Percentiles rank a stretch among this genome's conserved stretches.
Conservation (phyloP, 371 early-diverging fungal genomes). For the Haplosporangium sp. region DNA sequence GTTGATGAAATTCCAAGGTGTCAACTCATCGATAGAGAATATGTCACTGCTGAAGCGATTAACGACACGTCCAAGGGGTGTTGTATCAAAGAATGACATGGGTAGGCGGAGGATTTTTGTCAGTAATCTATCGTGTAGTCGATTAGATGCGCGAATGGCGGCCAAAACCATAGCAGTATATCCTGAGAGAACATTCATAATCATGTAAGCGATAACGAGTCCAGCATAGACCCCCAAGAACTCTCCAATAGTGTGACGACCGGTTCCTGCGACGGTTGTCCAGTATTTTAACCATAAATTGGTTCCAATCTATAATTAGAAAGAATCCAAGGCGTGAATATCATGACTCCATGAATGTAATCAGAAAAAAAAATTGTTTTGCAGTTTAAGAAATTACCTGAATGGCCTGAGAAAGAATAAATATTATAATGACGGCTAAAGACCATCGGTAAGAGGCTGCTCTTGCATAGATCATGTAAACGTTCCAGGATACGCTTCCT, state of each 20-base stretch:
- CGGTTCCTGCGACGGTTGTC: conserved; percentile 49
- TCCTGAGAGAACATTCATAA: conserved; percentile 38
- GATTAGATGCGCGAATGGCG: conserved; percentile 44
- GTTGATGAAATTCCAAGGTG: conserved; percentile 41
- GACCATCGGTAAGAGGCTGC: conserved; percentile 61
- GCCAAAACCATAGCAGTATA: conserved; percentile 50
- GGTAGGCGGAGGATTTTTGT: conserved; percentile 65
- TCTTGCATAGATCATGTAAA: conserved; percentile 69
- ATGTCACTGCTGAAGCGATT: conserved; percentile 74
- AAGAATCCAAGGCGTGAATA: not conserved
- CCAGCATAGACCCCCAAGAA: conserved; percentile 51
- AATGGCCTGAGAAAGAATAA: conserved; percentile 27
- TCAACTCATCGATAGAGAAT: conserved; percentile 28
- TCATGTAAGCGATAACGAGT: conserved; percentile 27
- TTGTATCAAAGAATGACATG: conserved; percentile 62
- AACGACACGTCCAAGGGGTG: conserved; percentile 76
- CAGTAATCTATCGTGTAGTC: conserved; percentile 57
- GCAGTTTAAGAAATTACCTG: conserved; percentile 17
- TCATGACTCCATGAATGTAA: too few relatives aligned
- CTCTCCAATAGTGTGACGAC: conserved; percentile 8
- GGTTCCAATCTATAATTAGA: conserved; percentile 33
- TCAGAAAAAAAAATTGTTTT: not conserved
- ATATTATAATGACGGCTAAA: conserved; percentile 14
- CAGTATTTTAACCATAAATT: conserved; percentile 75
- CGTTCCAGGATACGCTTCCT: conserved; percentile 68